Evolutionary conservation across 805 yeast species (phyloP), one percentile per base, ranked within the genome.

Genomic region (Yarrowia sp.): DNA sequence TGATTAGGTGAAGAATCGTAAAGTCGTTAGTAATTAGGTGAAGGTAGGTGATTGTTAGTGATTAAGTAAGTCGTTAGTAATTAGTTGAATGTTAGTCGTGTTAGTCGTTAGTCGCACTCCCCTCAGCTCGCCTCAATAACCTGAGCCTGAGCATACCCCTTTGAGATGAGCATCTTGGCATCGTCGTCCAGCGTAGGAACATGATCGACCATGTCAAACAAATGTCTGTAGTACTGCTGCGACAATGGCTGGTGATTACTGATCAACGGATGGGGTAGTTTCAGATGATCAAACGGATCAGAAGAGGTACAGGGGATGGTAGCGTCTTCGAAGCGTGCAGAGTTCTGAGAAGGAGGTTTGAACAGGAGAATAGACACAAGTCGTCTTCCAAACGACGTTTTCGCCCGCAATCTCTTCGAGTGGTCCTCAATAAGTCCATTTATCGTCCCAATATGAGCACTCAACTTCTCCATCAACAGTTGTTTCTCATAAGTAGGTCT

Each of bases 191-290:
- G 26, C 5, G 15, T 12, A 11, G 52, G 52, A 5, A 56, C 63
- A 15, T 42, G 48, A 11, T 42, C 63, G 15, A 41, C 63, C 63
- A 56, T 56, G 8, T 56, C 48, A n/a, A 56, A 56, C 10, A 56
- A 14, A 26, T 56, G 63, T 8, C 19, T 16, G 40, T 56, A 56
- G 11, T 56, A 56, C 48, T 56, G 63, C 36, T 22, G 38, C n/a
- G 63, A 41, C 19, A 56, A 12, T 1, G 63, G 63, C 9, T 26
- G 15, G n/a, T 41, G 48, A 12, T 41, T 15, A 10, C 40, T 22
- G 11, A 56, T 15, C 22, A 22, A 5, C 16, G 48, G 63, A 2
- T 5, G 4, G 2, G 63, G 63, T 0, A 26, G n/a, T 10, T 56
- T 56, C 48, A 56, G 10, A 42, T 56, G 48, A 1, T 56, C 63